Conservation (phyloP, 108 stramenopile species). For the Cyclotella cryptica region DNA sequence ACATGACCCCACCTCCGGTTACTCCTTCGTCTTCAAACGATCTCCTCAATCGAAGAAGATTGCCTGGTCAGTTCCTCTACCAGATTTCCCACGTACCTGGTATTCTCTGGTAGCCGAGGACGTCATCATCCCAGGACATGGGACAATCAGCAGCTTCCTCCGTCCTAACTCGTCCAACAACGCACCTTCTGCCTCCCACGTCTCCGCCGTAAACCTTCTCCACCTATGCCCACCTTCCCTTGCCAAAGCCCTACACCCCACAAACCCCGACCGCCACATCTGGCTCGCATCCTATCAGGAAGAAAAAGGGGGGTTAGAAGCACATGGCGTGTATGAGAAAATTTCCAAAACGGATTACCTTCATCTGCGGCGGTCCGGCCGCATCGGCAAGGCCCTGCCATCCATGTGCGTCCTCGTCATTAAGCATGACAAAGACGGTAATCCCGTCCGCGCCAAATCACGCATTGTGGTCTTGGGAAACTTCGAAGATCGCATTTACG, state of each 20-base stretch:
- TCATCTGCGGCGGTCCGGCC: not conserved
- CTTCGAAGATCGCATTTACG: too few species aligned
- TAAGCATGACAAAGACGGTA: slow-evolving; percentile 19
- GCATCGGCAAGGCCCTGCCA: too few species aligned
- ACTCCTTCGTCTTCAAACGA: too few species aligned
- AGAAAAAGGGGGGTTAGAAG: slow-evolving; percentile 14
- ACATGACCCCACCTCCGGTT: too few species aligned
- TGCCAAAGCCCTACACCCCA: too few species aligned
- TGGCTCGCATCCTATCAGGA: too few species aligned
- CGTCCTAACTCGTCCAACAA: not conserved
- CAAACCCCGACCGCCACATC: too few species aligned
- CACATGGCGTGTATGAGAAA: not conserved
- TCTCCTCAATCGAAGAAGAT: not conserved
- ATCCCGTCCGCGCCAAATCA: too few species aligned
- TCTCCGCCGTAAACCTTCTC: not conserved
- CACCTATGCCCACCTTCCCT: slow-evolving; percentile 8
- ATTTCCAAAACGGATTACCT: slow-evolving; percentile 1
- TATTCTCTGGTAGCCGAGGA: not conserved
- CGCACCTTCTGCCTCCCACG: too few species aligned
- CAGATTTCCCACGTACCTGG: slow-evolving; percentile 7
- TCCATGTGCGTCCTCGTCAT: slow-evolving; percentile 8
- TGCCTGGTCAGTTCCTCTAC: not conserved
- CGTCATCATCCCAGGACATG: slow-evolving; percentile 5
- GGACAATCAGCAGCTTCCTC: not conserved
- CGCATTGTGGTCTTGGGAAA: slow-evolving; percentile 18